These are phyloP conservation scores for Aspergillus sp. DNA, from an alignment of 2,329 filamentous ascomycete genomes.

Conservation along the genomic window DNA sequence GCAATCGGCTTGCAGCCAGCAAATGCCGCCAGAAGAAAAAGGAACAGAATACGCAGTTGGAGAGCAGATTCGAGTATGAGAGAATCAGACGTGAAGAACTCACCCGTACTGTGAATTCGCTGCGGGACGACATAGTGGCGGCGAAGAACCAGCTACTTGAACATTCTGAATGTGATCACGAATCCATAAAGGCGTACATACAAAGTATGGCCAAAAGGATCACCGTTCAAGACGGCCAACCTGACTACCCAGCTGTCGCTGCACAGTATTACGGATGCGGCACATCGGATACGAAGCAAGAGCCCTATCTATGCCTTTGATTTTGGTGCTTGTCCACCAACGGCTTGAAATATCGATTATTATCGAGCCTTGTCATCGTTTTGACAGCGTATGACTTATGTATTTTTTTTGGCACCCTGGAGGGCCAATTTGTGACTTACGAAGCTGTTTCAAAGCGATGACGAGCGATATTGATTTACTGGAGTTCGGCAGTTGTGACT, in stretches of 20 bases:
- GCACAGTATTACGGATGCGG: neutral
- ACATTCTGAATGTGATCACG: constrained; percentile 5
- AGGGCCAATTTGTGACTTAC: constrained; percentile 1
- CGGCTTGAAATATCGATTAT: neutral
- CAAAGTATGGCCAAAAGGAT: constrained; percentile 3
- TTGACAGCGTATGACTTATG: neutral
- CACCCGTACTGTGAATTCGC: neutral
- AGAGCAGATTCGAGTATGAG: constrained; percentile 31
- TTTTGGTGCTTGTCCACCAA: neutral
- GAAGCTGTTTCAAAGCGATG: neutral
- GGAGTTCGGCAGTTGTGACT: neutral
- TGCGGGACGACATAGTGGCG: neutral
- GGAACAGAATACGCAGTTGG: constrained; percentile 54
- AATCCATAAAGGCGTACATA: neutral
- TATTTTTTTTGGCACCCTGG: neutral
- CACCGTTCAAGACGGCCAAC: neutral
- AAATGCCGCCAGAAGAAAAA: constrained; percentile 66
- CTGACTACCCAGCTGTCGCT: neutral
- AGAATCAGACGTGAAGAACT: constrained; percentile 7
- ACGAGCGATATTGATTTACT: neutral
- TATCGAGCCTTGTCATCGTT: neutral
- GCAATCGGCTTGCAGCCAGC: constrained; percentile 59
- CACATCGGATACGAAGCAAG: neutral
- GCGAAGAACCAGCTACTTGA: neutral
- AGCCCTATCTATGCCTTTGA: neutral